Conservation (phyloP, 1,284 basidiomycete genomes). For the Gymnopus androsaceus region DNA sequence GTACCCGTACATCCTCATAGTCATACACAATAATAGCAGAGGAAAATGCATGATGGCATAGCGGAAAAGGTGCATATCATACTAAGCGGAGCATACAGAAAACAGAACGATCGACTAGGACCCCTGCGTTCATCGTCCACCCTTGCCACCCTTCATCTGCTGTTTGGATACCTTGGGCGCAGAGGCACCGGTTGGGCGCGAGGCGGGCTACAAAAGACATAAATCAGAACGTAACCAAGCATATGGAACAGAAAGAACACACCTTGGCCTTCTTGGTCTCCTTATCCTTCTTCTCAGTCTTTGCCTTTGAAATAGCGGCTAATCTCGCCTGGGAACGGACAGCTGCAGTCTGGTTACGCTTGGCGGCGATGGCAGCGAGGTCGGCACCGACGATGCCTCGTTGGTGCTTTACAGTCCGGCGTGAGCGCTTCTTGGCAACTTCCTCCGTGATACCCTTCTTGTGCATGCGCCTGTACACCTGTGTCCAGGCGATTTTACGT, state of each 20-base stretch:
- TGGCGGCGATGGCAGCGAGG: slow-evolving; percentile 87
- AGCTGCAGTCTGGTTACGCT: slow-evolving; percentile 89
- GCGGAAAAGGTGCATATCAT: background rate
- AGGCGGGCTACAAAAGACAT: slow-evolving; percentile 44
- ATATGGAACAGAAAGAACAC: slow-evolving; percentile 26
- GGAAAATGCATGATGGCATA: slow-evolving; percentile 7
- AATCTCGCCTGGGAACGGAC: slow-evolving; percentile 82
- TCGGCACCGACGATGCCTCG: slow-evolving; percentile 98
- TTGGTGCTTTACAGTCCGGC: slow-evolving; percentile 97
- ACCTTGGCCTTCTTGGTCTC: slow-evolving; percentile 92
- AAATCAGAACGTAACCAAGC: slow-evolving; percentile 1
- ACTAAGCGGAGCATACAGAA: slow-evolving; percentile 5
- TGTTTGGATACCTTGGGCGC: slow-evolving; percentile 93
- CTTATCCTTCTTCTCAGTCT: slow-evolving; percentile 95
- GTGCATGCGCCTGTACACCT: slow-evolving; percentile 97
- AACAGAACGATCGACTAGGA: background rate
- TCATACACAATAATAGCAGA: background rate
- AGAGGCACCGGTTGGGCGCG: slow-evolving; percentile 52
- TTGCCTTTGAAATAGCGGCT: slow-evolving; percentile 88
- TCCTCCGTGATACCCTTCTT: slow-evolving; percentile 99
- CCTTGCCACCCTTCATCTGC: slow-evolving; percentile 90
- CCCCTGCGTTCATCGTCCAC: slow-evolving; percentile 52
- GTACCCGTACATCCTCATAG: background rate
- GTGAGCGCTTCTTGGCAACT: slow-evolving; percentile 97
- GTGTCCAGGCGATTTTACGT: slow-evolving; percentile 99